Evolutionary conservation across 352 stramenopile genomes (phyloP), one percentile per base, ranked within the genome.

Genomic region (Phytopythium montanum): DNA sequence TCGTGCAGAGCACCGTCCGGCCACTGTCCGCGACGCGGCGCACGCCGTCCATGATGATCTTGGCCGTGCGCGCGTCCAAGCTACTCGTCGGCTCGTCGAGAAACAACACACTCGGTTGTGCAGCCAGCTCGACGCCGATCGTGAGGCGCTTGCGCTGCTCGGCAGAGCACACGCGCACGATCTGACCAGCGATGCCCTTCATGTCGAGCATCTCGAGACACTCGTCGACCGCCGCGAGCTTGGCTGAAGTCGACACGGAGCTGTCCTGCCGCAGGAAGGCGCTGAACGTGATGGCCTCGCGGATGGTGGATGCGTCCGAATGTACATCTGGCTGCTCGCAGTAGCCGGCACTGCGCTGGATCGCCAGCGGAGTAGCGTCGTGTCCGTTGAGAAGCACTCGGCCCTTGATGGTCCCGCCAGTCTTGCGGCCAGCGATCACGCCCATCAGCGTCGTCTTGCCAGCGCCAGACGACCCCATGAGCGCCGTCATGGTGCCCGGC

Each of bases 371-470:
- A 9, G 61, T 76, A 18, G 65, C 70, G 1, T 66, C 54, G 53
- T 88, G 73, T 45, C 93, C 91, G 65, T 97, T 97, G 8, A 98
- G 56, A 16, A 77, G 49, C 52, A 98, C 81, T 3, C 93, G 59
- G 12, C 92, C 91, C 29, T 64, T 72, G 50, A 96, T 78, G 9
- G 48, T 68, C n/a, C 93, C 92, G 9, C 75, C 76, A 19, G 74
- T 91, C 65, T 98, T 98, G 33, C 93, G 74, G 14, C 94, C 71
- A 16, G 92, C 87, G 33, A 98, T 90, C 5, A 98, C 91, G 69
- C 98, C 90, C 66, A 97, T 89, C 14, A 98, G 68, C 6, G 92
- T 98, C 1, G 92, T 97, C 62, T 98, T 97, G 1, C 91, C 89
- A 36, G 85, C 79, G 26, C 81, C 81, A 9, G 69, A 76, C 2